Evolutionary conservation across 2,329 filamentous ascomycete genomes (phyloP).

Genomic region (Aspergillus spinulosporus): DNA sequence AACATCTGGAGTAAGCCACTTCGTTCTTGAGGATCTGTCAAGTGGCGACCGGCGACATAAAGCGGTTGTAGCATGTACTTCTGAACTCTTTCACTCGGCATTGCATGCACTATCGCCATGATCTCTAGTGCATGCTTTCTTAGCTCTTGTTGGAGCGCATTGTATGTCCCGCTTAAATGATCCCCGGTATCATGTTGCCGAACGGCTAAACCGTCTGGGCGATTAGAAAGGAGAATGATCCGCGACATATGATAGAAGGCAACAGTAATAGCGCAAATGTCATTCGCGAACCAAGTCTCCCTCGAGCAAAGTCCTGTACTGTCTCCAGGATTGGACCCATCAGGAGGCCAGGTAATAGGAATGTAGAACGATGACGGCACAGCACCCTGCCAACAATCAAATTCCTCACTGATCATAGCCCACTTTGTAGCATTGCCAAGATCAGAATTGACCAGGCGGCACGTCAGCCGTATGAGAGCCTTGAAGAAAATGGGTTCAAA

Average conservation of each 20-base stretch:
- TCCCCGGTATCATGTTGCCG: background rate
- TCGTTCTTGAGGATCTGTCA: slow-evolving; percentile 9
- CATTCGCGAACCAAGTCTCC: slow-evolving; percentile 21
- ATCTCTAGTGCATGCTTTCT: slow-evolving; percentile 10
- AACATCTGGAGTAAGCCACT: background rate
- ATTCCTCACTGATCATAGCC: slow-evolving; percentile 1
- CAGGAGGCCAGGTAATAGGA: slow-evolving; percentile 7
- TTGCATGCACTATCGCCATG: slow-evolving; percentile 16
- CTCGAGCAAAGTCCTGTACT: background rate
- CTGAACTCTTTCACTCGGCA: slow-evolving; percentile 12
- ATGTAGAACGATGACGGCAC: background rate
- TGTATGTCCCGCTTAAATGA: background rate
- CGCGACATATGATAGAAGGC: slow-evolving; percentile 24
- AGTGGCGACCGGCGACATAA: slow-evolving; percentile 20
- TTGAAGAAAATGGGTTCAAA: background rate
- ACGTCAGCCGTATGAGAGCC: slow-evolving; percentile 10
- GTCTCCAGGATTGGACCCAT: background rate
- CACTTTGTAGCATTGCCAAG: background rate
- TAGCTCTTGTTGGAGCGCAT: background rate
- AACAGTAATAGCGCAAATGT: slow-evolving; percentile 19
- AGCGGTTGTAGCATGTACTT: slow-evolving; percentile 24
- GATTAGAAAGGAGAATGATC: slow-evolving; percentile 17
- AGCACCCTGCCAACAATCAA: slow-evolving; percentile 4
- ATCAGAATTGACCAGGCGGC: slow-evolving; percentile 5
- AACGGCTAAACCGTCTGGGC: slow-evolving; percentile 4